Evolutionary conservation across 306 rosid species (phyloP), one percentile per base, ranked within the genome.

Genomic region (Trifolium pratense): DNA sequence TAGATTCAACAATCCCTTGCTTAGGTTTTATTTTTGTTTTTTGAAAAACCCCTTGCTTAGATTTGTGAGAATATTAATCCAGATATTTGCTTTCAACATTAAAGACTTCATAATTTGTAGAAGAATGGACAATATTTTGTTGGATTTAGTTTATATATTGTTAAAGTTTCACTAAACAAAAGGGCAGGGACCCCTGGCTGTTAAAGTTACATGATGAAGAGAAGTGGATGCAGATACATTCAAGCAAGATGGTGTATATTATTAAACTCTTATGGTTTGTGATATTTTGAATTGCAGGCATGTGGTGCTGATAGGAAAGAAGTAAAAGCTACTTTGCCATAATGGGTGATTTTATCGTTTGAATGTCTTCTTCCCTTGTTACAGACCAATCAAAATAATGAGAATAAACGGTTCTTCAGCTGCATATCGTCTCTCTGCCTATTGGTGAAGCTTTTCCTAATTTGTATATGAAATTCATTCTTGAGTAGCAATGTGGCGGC

Each of bases 261-360:
- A 36, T 25, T 46, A 36, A 57, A 66, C 69, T 52, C 70, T 66
- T 21, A 6, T 14, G 55, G 26, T 53, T 55, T 49, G 26, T 71
- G 13, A 42, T 57, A 4, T 73, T 65, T 34, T 77, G 26, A 62
- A 77, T 82, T 77, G 79, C 91, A 94, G 98, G 75, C 87, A 59
- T 89, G 39, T 60, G 98, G 98, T 49, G 45, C 85, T 9, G 98
- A 94, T 68, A 82, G 98, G 86, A 94, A 94, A 82, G 97, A 87
- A 87, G 48, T 88, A 6, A 88, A 80, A 82, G 87, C 66, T 52
- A 85, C 69, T 60, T 87, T 94, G 71, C 92, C 96, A 18, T 94
- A 48, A 84, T 76, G 49, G 36, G 40, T 25, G 26, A 53, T 31
- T 66, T 34, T 9, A 11, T 42, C 14, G 17, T 42, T 66, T 66